Evolutionary conservation across 2,329 filamentous ascomycete species (phyloP), one percentile per base, ranked within the genome.

Genomic region (Cladosporium sphaerospermum): DNA sequence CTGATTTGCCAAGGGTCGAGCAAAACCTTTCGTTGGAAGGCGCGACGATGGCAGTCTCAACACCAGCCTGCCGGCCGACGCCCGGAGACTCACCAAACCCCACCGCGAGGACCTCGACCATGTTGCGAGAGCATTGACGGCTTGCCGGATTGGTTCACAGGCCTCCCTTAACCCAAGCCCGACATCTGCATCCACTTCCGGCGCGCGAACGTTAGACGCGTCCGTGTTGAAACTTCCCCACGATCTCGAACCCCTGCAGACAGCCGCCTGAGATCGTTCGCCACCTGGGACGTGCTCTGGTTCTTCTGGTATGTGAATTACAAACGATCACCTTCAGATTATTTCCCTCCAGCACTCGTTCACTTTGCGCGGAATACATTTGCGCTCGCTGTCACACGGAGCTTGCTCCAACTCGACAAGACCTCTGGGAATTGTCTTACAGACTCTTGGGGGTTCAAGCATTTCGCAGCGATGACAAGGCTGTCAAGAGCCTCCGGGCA

Each of bases 211-310:
- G 47, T 50, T 50, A 33, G 47, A 50, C 47, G 39, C 47, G 47
- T 50, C 39, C 47, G 47, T 50, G 47, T 50, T 16, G 42, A 44
- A 34, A 51, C 48, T 28, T 28, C 23, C 48, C 48, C 48, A 40
- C 48, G 48, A 51, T 51, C 48, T 31, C 37, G 40, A 41, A 42
- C 47, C 47, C 48, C 48, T 51, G 48, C 40, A 51, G 47, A 49
- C 42, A 50, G 18, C 39, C 47, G 47, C 47, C 39, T 23, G 23
- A 14, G 44, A 44, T 32, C 40, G 44, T 51, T 51, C n/a, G 48
- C 48, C 48, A 51, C 48, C 40, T 28, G 40, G 48, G 28, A 28
- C 46, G 46, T 49, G 46, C 46, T 32, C 39, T 37, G 36, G 37
- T 39, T 33, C 46, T 28, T 49, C 23, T 49, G 46, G 46, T 49